These are phyloP conservation scores for Gossypium mustelinum DNA, from an alignment of 345 rosid species.

Conservation along the genomic window DNA sequence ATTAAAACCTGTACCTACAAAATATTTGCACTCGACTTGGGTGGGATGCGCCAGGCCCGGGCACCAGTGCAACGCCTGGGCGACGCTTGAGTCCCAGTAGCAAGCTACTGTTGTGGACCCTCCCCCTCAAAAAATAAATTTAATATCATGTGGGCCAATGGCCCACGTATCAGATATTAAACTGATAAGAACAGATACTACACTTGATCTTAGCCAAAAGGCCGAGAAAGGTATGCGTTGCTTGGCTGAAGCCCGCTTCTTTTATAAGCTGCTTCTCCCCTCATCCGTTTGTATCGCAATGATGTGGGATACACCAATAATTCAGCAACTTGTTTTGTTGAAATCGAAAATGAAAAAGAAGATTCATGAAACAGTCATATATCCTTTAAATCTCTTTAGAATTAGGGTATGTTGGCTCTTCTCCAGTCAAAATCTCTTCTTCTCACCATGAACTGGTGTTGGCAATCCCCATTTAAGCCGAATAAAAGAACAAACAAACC, in stretches of 20 bases:
- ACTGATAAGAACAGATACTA: slow-evolving; percentile 48
- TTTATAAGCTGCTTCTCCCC: neutral
- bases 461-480: too few relatives aligned
- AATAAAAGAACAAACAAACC: too few relatives aligned
- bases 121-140: slow-evolving; percentile 19
- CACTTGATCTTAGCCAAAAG: slow-evolving; percentile 49
- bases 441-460: too few relatives aligned
- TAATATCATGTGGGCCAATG: slow-evolving; percentile 10
- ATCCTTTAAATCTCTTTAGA: too few relatives aligned
- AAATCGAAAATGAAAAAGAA: too few relatives aligned
- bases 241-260: fast-evolving
- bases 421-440: too few relatives aligned
- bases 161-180: slow-evolving; percentile 38
- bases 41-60: neutral
- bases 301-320: neutral
- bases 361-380: too few relatives aligned
- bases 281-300: neutral
- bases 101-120: neutral
- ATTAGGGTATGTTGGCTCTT: too few relatives aligned
- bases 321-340: neutral
- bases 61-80: neutral
- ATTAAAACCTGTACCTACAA: fast-evolving
- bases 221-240: slow-evolving; percentile 38
- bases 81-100: neutral
- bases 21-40: neutral